phyloP scores from a whole-genome alignment of 176 grass and related monocot genomes.

The Eremochloa ophiuroides region DNA sequence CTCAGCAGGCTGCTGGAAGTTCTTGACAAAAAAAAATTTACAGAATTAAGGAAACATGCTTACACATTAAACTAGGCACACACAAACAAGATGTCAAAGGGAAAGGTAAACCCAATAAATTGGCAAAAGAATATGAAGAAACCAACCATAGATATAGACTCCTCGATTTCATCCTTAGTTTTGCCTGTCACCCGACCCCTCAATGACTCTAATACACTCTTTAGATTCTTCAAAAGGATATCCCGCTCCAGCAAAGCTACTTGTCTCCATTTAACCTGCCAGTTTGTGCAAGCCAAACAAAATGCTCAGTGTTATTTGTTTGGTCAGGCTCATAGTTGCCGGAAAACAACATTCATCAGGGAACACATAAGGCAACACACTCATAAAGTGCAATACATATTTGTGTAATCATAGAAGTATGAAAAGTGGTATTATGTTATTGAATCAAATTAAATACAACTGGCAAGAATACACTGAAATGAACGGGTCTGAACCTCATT shows the following conservation, averaged over 20 bases:
- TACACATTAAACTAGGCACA: neutral
- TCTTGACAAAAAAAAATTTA: neutral
- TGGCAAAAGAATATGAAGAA: conserved; percentile 15
- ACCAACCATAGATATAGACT: conserved; percentile 83
- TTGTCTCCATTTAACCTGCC: conserved; percentile 74
- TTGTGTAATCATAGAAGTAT: neutral
- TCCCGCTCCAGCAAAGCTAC: conserved; percentile 77
- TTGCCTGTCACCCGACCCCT: conserved; percentile 53
- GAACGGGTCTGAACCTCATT: conserved; percentile 55
- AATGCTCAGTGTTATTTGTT: neutral
- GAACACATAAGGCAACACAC: neutral
- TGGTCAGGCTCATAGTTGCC: neutral
- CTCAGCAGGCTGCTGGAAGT: neutral
- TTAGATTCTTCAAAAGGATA: conserved; percentile 82
- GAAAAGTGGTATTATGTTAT: neutral
- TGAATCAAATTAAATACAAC: neutral
- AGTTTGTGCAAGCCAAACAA: conserved; percentile 19
- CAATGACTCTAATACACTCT: conserved; percentile 62
- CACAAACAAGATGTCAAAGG: neutral
- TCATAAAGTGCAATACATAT: neutral
- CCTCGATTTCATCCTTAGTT: conserved; percentile 81
- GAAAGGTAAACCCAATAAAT: neutral
- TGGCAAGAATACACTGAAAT: neutral
- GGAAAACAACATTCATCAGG: neutral
- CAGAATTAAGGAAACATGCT: neutral